Conservation (phyloP, 2,329 filamentous ascomycete genomes). For the Fusarium subtropicale region DNA sequence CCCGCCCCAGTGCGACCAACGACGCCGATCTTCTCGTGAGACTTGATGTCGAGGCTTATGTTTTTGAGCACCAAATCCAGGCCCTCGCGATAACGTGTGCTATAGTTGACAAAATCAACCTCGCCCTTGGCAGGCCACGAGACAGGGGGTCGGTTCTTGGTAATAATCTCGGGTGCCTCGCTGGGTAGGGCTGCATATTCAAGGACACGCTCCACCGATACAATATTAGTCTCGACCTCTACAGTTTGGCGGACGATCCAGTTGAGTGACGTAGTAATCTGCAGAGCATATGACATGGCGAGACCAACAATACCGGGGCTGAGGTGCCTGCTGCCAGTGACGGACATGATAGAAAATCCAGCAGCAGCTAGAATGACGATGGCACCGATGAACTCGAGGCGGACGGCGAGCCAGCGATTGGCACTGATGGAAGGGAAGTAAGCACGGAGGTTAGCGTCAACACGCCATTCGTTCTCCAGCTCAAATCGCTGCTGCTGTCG, state of each 20-base stretch:
- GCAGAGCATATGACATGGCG: conserved; percentile 95
- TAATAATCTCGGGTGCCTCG: conserved; percentile 94
- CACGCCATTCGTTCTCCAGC: conserved; percentile 95
- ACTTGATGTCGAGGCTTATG: conserved; percentile 90
- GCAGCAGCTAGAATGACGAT: conserved; percentile 92
- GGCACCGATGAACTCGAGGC: conserved; percentile 94
- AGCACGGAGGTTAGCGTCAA: conserved; percentile 92
- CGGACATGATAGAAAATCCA: conserved; percentile 82
- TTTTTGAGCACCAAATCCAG: conserved; percentile 94
- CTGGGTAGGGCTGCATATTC: conserved; percentile 93
- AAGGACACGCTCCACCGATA: conserved; percentile 95
- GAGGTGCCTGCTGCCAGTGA: conserved; percentile 73
- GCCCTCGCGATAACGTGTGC: conserved; percentile 89
- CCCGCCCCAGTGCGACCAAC: conserved; percentile 96
- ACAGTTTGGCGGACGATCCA: conserved; percentile 99
- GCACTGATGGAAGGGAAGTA: conserved; percentile 97
- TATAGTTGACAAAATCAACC: conserved; percentile 93
- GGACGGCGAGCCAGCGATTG: conserved; percentile 92
- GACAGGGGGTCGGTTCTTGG: conserved; percentile 84
- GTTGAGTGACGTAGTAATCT: conserved; percentile 97
- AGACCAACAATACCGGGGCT: conserved; percentile 85
- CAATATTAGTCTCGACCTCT: conserved; percentile 99
- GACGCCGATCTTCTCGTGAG: conserved; percentile 97
- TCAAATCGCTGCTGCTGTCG: conserved; percentile 88
- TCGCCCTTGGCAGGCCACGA: conserved; percentile 92